Evolutionary conservation across 2,329 filamentous ascomycete genomes (phyloP).

Genomic region (Aspergillus spinulosporus): DNA sequence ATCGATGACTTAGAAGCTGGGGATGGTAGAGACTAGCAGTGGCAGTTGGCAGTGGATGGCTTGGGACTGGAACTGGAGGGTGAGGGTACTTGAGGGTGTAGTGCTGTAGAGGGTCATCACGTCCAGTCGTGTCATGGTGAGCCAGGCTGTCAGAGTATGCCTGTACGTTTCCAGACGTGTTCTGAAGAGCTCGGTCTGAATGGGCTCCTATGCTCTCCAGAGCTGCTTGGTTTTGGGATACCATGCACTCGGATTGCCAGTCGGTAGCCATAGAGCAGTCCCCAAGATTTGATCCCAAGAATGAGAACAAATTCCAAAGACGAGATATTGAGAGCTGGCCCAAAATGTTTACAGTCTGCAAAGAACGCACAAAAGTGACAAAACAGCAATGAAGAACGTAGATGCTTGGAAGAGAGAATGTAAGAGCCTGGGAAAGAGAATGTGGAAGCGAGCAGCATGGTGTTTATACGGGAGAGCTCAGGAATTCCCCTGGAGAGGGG

Average conservation of each 20-base stretch:
- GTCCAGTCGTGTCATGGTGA: slow-evolving; percentile 30
- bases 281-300: slow-evolving; percentile 39
- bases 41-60: slow-evolving; percentile 29
- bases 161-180: slow-evolving; percentile 47
- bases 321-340: slow-evolving; percentile 32
- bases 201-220: slow-evolving; percentile 38
- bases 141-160: slow-evolving; percentile 39
- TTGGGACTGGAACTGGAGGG: slow-evolving; percentile 24
- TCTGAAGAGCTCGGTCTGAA: slow-evolving; percentile 41
- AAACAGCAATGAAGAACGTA: slow-evolving; percentile 41
- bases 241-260: slow-evolving; percentile 43
- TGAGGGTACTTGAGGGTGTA: slow-evolving; percentile 41
- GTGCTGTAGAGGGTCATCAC: slow-evolving; percentile 39
- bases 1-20: slow-evolving; percentile 31
- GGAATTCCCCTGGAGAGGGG: slow-evolving; percentile 32
- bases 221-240: slow-evolving; percentile 39
- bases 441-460: slow-evolving; percentile 44
- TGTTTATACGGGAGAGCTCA: slow-evolving; percentile 42
- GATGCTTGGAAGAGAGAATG: slow-evolving; percentile 44
- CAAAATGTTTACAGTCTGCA: slow-evolving; percentile 42
- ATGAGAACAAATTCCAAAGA: slow-evolving; percentile 44
- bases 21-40: slow-evolving; percentile 29
- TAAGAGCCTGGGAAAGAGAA: slow-evolving; percentile 46
- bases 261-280: slow-evolving; percentile 42
- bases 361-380: slow-evolving; percentile 37